Evolutionary conservation across 768 basidiomycete genomes (phyloP), one percentile per base, ranked within the genome.

Genomic region (Dendrothele bispora): DNA sequence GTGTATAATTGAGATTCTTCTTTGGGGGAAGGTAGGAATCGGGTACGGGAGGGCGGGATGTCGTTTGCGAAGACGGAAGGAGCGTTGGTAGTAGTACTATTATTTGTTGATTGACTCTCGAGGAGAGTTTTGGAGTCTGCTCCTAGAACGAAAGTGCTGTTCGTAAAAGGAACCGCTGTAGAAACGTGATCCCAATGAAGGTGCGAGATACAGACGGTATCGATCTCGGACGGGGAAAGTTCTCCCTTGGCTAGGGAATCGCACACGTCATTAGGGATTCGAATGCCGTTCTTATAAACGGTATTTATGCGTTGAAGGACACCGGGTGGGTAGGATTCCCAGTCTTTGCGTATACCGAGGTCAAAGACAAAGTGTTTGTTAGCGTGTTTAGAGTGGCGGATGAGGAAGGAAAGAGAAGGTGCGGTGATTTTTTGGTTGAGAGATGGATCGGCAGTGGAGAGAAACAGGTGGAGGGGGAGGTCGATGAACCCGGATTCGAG

Each of bases 231-330:
- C 1, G 79, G 74, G 3, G 60, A 50, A 3, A 75, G 29, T 1
- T 78, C 77, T n/a, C 82, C 82, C 41, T 72, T 75, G 12, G 49
- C 57, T 24, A 83, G 68, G 7, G 79, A 78, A 42, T 80, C 74
- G 6, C 60, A 61, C 14, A 76, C 77, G 39, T 67, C 69, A 49
- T 78, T 74, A 0, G 59, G 57, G 25, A 68, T 56, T n/a, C n/a
- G n/a, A 37, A 24, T 8, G 21, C 57, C 55, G 18, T 63, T 43
- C 7, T 53, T 46, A 48, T 54, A 68, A 5, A 53, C 38, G 11
- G 43, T 39, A 32, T 61, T 56, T 40, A 72, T 58, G 57, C 51
- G 54, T 37, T 66, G 50, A 28, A 62, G 62, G 36, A 61, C 49
- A 0, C 46, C 55, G 0, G 74, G 74, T 0, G 77, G 69, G 43